Evolutionary conservation across 2,329 filamentous ascomycete species (phyloP), one percentile per base, ranked within the genome.

Genomic region (Acephala macrosclerotiorum): DNA sequence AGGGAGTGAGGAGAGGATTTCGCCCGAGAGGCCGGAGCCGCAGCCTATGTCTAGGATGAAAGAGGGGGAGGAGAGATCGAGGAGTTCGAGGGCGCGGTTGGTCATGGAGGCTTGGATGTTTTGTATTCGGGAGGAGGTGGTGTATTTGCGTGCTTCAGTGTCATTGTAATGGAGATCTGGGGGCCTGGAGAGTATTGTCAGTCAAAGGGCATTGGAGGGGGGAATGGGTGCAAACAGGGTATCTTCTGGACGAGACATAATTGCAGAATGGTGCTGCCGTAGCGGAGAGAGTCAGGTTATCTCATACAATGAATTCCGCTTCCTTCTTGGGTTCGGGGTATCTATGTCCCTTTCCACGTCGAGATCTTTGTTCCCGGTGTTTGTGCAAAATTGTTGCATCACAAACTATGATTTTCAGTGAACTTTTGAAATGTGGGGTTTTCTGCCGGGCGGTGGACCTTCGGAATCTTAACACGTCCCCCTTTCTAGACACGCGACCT

Each of bases 91-190:
- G 38, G 96, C 96, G 64, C 96, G 92, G 73, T 93, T 86, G 33
- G 96, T 97, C 96, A 99, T 99, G 68, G 89, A 87, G 0, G 94
- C 91, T 80, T 99, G 96, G 74, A 99, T 97, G 73, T 92, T 94
- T 75, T 96, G 93, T 77, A 99, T 98, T 70, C 96, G 93, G 4
- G 94, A 97, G 70, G 90, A 95, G 4, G 95, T 97, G 9, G 96
- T 98, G 84, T 99, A 99, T 84, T 98, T 98, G 78, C 92, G 91
- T 36, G 96, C 95, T 84, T 97, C 95, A 79, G 85, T 85, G 82
- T 98, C 95, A 84, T 97, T 91, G 86, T 99, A 99, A 84, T 97
- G 96, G 77, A 98, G 91, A 81, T 99, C 96, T 71, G 96, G 95
- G 59, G 94, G 93, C 77, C 93, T 96, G 67, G 53, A 60, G 40